These are phyloP conservation scores for Yarrowia porcina DNA, from an alignment of 805 yeast species.

Conservation along the genomic window DNA sequence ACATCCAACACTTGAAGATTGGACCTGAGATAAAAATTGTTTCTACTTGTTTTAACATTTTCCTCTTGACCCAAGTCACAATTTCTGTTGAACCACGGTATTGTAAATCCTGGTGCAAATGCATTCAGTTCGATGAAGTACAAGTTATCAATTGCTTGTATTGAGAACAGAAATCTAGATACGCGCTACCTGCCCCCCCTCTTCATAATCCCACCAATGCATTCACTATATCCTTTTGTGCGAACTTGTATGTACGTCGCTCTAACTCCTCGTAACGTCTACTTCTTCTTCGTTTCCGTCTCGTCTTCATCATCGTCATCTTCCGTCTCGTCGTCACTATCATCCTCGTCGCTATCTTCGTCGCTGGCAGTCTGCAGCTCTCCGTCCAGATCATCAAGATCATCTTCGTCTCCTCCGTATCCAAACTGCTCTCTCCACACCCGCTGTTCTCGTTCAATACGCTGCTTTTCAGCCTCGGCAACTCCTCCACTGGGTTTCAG, in stretches of 20 bases:
- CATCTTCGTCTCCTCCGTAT: conserved; percentile 12
- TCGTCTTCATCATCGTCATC: neutral
- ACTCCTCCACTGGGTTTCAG: conserved; percentile 85
- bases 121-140: too few relatives aligned
- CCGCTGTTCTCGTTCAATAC: conserved; percentile 66
- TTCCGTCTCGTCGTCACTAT: neutral
- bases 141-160: too few relatives aligned
- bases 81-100: too few relatives aligned
- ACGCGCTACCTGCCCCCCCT: neutral
- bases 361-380: conserved; percentile 13
- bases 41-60: too few relatives aligned
- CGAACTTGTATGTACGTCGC: neutral
- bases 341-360: conserved; percentile 1
- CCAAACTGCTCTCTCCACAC: conserved; percentile 49
- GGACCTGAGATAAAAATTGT: too few relatives aligned
- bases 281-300: neutral
- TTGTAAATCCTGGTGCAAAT: too few relatives aligned
- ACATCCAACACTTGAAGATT: too few relatives aligned
- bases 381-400: conserved; percentile 3
- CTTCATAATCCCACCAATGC: neutral
- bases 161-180: too few relatives aligned
- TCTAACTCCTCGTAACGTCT: neutral
- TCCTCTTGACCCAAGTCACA: too few relatives aligned
- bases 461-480: conserved; percentile 72
- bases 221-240: conserved; percentile 20